Evolutionary conservation across 371 early-diverging fungal genomes (phyloP), one percentile per base, ranked within the genome.

Genomic region (Batkoa obscura): DNA sequence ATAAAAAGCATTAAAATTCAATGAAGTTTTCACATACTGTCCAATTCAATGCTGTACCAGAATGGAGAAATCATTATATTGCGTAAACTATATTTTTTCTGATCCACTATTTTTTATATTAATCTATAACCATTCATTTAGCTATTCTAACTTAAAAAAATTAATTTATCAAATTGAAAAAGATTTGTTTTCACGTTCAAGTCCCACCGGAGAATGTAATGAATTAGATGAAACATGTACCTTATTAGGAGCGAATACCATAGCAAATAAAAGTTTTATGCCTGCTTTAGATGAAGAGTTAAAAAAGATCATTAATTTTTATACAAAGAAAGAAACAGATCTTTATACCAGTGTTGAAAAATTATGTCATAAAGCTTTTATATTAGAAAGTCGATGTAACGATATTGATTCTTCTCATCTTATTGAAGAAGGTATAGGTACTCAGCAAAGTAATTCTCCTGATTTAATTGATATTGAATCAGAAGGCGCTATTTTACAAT

Each of bases 11-110:
- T 23, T 23, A 23, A 23, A 23, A 23, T 23, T 23, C 23, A 23
- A 90, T 92, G 90, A 92, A 89, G 74, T 92, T 92, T 63, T 83
- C 88, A 6, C 86, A 85, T 68, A 75, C 80, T 31, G 72, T 93
- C 55, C 80, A 83, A 67, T 80, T 93, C 60, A 92, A 92, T 65
- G 78, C 86, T 47, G 86, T 84, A 34, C 90, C 90, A 51, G 90
- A 90, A 62, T 92, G 93, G 93, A 75, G 75, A 56, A 86, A 86
- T 58, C 66, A 79, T 60, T 86, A 85, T 63, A 58, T 86, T 56
- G 76, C 76, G 76, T 79, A 74, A 70, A 70, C 66, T 43, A n/a
- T 17, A 54, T 46, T n/a, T 3, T 15, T 36, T 35, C 2, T 2
- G n/a, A 38, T 23, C 23, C 23, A 4, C 9, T 36, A 37, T 38